Percentiles rank a stretch among this genome's conserved stretches.
These are phyloP conservation scores for Tetraselmis striata DNA, from an alignment of 139 green algal species.

Conservation along the genomic window DNA sequence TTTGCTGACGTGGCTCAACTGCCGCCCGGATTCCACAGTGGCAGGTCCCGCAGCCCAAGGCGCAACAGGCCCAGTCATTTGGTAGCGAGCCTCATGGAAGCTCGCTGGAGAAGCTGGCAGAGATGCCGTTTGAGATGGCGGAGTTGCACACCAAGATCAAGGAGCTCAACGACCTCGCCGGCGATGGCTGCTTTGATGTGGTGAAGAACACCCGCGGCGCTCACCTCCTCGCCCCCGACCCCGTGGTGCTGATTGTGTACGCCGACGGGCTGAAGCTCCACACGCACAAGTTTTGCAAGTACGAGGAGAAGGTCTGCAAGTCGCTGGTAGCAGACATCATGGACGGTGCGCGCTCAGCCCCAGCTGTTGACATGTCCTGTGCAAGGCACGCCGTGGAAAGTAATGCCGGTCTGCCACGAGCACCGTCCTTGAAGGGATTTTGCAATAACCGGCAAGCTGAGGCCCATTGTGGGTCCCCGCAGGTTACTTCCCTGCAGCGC, in stretches of 20 bases:
- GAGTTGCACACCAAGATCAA: not conserved
- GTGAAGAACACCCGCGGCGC: not conserved
- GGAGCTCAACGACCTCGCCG: not conserved
- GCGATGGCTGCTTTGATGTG: not conserved
- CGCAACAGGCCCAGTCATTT: no score
- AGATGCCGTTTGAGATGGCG: not conserved
- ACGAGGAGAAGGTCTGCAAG: not conserved
- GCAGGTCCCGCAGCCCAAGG: no score
- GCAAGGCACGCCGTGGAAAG: no score
- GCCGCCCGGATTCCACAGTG: no score
- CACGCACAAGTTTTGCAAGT: not conserved
- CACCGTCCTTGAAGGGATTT: no score
- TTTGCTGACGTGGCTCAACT: no score
- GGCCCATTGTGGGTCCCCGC: no score
- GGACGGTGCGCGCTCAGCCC: no score
- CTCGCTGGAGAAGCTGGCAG: not conserved
- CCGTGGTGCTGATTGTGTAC: not conserved
- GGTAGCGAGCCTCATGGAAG: no score
- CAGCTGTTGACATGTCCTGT: no score
- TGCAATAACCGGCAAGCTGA: no score
- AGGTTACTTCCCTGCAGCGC: constrained; percentile 10
- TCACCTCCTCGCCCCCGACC: not conserved
- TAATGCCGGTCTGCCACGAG: no score
- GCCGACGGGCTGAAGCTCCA: not conserved
- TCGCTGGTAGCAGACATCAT: not conserved